Evolutionary conservation across 192 early-diverging fungal genomes (phyloP).

Genomic region (Linnemannia elongata): DNA sequence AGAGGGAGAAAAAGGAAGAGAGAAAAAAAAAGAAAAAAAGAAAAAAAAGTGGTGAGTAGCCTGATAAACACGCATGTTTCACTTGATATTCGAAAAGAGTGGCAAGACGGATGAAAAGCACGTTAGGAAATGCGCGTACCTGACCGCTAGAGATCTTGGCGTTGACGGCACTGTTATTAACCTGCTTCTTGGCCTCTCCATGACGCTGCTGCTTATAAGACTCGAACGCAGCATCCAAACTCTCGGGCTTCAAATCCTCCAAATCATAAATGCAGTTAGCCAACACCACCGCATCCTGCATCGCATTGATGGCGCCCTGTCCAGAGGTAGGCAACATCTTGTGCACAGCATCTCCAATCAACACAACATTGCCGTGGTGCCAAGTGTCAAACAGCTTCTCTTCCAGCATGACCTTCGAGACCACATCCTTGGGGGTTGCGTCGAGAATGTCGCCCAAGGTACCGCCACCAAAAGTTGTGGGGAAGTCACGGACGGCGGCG

Average conservation of each 20-base stretch:
- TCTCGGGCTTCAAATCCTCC: not conserved
- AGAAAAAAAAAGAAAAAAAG: not conserved
- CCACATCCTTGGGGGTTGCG: conserved; percentile 22
- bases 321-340: conserved; percentile 19
- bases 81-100: too few species aligned
- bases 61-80: too few species aligned
- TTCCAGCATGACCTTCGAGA: conserved; percentile 35
- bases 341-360: conserved; percentile 25
- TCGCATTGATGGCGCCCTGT: conserved; percentile 42
- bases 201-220: conserved; percentile 25
- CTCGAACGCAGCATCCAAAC: conserved; percentile 23
- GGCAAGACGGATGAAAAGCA: not conserved
- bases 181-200: conserved; percentile 25
- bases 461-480: conserved; percentile 5
- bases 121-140: not conserved
- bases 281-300: conserved; percentile 45
- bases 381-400: conserved; percentile 34
- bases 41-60: not conserved
- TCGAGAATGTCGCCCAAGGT: conserved; percentile 27
- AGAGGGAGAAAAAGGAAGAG: not conserved
- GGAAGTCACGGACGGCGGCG: not conserved
- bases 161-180: conserved; percentile 13
- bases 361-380: not conserved
- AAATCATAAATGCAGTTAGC: conserved; percentile 42
- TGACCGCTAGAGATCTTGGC: conserved; percentile 34